phyloP scores from a whole-genome alignment of 257 asterid genomes.

The Paraleonurus japonicus region DNA sequence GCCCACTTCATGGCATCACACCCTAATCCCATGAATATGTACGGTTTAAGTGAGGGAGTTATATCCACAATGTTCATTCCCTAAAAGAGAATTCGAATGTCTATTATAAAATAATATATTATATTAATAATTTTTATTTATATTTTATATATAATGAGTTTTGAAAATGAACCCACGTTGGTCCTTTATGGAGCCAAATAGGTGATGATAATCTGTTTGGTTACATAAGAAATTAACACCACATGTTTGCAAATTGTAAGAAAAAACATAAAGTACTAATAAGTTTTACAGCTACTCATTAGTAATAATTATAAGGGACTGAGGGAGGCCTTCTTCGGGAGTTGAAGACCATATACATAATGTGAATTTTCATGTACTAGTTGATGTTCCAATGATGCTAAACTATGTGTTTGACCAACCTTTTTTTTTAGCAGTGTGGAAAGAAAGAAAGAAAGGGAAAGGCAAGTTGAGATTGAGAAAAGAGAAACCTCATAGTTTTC shows the following conservation, averaged over 20 bases:
- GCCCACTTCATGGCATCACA: neutral
- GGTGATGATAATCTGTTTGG: neutral
- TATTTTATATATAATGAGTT: too few relatives aligned
- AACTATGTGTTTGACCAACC: conserved; percentile 48
- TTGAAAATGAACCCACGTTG: neutral
- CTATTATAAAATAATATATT: too few relatives aligned
- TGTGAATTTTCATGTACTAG: conserved; percentile 29
- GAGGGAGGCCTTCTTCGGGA: conserved; percentile 27
- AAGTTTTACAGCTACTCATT: neutral
- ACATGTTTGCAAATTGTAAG: neutral
- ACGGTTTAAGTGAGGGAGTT: neutral
- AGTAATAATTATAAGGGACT: conserved; percentile 11
- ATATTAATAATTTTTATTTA: too few relatives aligned
- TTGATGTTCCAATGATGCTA: conserved; percentile 46
- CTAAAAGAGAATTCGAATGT: neutral
- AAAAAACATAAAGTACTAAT: neutral
- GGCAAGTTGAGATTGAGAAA: neutral
- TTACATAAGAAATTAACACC: too few relatives aligned
- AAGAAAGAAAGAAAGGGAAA: neutral
- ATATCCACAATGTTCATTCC: neutral
- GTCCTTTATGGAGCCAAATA: neutral
- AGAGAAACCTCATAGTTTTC: conserved; percentile 28
- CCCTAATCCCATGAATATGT: neutral
- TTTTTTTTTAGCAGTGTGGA: too few relatives aligned
- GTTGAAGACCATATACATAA: conserved; percentile 25